phyloP scores from a whole-genome alignment of 257 asterid genomes.

The Nicotiana knightiana region DNA sequence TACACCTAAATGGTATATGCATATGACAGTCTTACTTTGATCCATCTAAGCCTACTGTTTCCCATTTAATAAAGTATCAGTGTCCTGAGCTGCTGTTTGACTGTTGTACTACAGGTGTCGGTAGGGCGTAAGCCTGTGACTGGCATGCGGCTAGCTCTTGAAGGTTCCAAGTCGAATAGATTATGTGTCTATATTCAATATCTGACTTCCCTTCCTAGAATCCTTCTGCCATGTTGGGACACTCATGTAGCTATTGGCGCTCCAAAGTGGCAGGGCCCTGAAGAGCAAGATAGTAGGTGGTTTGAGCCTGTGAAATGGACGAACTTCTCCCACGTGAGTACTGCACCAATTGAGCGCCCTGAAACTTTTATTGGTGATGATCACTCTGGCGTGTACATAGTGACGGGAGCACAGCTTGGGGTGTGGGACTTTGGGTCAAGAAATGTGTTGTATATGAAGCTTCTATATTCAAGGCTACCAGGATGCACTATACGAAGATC shows the following conservation, averaged over 20 bases:
- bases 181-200: constrained; percentile 64
- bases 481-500: constrained; percentile 75
- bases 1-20: background rate
- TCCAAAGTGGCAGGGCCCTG: constrained; percentile 91
- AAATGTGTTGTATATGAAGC: constrained; percentile 70
- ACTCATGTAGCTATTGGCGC: constrained; percentile 72
- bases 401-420: constrained; percentile 84
- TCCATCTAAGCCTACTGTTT: background rate
- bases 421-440: constrained; percentile 87
- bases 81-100: background rate
- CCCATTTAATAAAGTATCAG: background rate
- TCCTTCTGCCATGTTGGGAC: constrained; percentile 78
- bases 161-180: constrained; percentile 73
- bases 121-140: constrained; percentile 84
- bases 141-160: constrained; percentile 65
- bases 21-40: background rate
- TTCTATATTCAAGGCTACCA: constrained; percentile 59
- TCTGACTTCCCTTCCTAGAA: constrained; percentile 55
- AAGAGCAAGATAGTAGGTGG: constrained; percentile 91
- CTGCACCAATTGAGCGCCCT: constrained; percentile 72
- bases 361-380: constrained; percentile 54
- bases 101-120: constrained; percentile 40
- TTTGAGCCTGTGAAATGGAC: constrained; percentile 86
- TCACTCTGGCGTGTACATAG: constrained; percentile 50
- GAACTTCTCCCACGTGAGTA: constrained; percentile 73